These are phyloP conservation scores for Pseudopyrenochaeta lycopersici DNA, from an alignment of 2,329 filamentous ascomycete species.

Conservation along the genomic window DNA sequence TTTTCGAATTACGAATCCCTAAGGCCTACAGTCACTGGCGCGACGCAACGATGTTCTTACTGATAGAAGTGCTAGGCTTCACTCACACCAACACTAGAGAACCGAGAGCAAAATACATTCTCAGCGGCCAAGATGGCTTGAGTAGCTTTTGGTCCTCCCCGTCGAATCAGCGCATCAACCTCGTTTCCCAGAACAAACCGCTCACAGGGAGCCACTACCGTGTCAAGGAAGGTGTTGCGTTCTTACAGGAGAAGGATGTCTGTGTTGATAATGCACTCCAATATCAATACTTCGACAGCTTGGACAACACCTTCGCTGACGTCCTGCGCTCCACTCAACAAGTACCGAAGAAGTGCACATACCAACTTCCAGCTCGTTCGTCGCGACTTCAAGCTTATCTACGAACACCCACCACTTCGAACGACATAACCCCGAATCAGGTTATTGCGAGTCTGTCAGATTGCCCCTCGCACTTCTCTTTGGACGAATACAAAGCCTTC, in stretches of 20 bases:
- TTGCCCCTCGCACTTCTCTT: slow-evolving; percentile 59
- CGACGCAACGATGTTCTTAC: slow-evolving; percentile 56
- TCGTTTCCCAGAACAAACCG: slow-evolving; percentile 51
- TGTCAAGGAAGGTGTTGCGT: slow-evolving; percentile 17
- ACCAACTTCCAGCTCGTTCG: slow-evolving; percentile 47
- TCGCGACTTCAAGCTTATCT: slow-evolving; percentile 54
- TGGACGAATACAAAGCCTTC: slow-evolving; percentile 65
- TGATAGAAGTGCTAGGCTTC: slow-evolving; percentile 50
- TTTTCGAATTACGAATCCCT: slow-evolving; percentile 64
- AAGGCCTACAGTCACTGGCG: slow-evolving; percentile 58
- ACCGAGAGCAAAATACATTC: too few species aligned
- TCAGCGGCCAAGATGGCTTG: too few species aligned
- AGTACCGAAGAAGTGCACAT: slow-evolving; percentile 49
- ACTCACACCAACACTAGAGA: too few species aligned
- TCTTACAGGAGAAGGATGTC: slow-evolving; percentile 46
- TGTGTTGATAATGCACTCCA: slow-evolving; percentile 58
- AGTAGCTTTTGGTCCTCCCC: too few species aligned
- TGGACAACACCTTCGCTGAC: not conserved
- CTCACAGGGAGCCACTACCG: slow-evolving; percentile 27
- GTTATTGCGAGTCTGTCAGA: slow-evolving; percentile 56
- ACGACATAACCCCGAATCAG: slow-evolving; percentile 56
- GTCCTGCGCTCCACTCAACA: slow-evolving; percentile 15
- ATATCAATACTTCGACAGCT: slow-evolving; percentile 46
- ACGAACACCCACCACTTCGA: slow-evolving; percentile 31
- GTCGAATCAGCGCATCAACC: slow-evolving; percentile 34